A percentile compares a stretch with the other conserved stretches of the same genome.
phyloP scores from a whole-genome alignment of 805 yeast genomes.

The Nakazawaea laoshanensis region DNA sequence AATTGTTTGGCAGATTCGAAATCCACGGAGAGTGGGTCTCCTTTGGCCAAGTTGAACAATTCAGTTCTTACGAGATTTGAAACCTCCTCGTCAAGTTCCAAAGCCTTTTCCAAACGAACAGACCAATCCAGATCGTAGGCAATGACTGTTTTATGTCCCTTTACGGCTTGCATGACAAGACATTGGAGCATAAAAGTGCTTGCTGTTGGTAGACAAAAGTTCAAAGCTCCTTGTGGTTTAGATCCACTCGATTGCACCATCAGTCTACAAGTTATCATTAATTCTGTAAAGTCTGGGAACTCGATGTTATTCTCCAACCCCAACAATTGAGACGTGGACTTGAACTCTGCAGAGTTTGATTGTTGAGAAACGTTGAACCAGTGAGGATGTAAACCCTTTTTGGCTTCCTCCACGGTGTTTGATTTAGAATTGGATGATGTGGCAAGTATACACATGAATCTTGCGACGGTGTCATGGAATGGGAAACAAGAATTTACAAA shows the following conservation, averaged over 20 bases:
- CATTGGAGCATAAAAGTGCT: slow-evolving; percentile 47
- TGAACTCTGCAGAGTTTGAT: slow-evolving; percentile 32
- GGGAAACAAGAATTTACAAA: slow-evolving; percentile 56
- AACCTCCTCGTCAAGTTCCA: slow-evolving; percentile 52
- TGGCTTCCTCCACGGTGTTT: slow-evolving; percentile 75
- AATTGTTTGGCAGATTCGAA: slow-evolving; percentile 5
- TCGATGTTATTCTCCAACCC: slow-evolving; percentile 28
- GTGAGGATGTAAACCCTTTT: slow-evolving; percentile 74
- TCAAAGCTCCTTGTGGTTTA: slow-evolving; percentile 18
- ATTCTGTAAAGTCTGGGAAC: slow-evolving; percentile 49
- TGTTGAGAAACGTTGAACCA: slow-evolving; percentile 56
- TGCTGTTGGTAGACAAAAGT: slow-evolving; percentile 28
- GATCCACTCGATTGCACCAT: slow-evolving; percentile 13
- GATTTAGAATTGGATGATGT: slow-evolving; percentile 47
- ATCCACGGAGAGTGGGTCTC: slow-evolving; percentile 9
- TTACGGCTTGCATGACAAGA: slow-evolving; percentile 56
- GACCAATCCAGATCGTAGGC: slow-evolving; percentile 71
- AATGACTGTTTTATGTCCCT: slow-evolving; percentile 44
- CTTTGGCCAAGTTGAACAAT: slow-evolving; percentile 10
- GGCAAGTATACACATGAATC: slow-evolving; percentile 63
- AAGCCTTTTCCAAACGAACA: slow-evolving; percentile 56
- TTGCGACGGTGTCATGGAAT: slow-evolving; percentile 58
- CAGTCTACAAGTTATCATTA: slow-evolving; percentile 13
- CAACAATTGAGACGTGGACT: slow-evolving; percentile 33
- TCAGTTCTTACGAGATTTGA: slow-evolving; percentile 18